Percentiles rank a stretch among this genome's conserved stretches.
Evolutionary conservation across 2,329 filamentous ascomycete species (phyloP).

Genomic region (Ceratocystis colombiana): DNA sequence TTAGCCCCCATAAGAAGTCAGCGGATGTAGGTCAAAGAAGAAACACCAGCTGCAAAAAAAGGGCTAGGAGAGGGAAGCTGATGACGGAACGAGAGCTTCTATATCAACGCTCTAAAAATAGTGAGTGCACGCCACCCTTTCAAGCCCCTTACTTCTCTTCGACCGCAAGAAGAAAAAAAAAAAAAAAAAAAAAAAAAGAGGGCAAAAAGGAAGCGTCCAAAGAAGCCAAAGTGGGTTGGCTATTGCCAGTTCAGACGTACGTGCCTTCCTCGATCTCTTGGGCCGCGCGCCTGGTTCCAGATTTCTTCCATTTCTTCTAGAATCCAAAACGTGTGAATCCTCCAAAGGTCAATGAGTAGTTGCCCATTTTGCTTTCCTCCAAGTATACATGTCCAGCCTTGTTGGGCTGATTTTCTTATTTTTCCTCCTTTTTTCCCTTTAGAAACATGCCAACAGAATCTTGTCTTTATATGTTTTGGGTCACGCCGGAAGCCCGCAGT

Average conservation of each 20-base stretch:
- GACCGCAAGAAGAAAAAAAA: no score
- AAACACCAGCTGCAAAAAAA: neutral
- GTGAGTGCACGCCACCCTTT: neutral
- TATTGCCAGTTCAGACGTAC: conserved; percentile 6
- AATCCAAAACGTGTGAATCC: neutral
- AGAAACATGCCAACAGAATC: no score
- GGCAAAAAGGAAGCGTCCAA: no score
- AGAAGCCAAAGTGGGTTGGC: neutral
- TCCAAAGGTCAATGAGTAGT: conserved; percentile 6
- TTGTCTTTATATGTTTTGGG: neutral
- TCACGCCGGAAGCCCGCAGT: conserved; percentile 1
- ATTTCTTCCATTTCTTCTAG: conserved; percentile 11
- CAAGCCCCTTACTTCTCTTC: neutral
- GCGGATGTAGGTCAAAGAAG: neutral
- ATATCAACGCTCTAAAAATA: conserved; percentile 4
- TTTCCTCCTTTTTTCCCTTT: neutral
- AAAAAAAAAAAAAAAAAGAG: no score
- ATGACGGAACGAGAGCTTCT: neutral
- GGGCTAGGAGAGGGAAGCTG: no score
- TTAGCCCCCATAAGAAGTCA: no score
- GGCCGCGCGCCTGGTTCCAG: neutral
- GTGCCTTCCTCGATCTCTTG: neutral
- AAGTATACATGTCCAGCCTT: neutral
- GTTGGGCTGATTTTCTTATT: neutral
- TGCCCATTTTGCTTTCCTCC: neutral